Evolutionary conservation across 768 basidiomycete genomes (phyloP), one percentile per base, ranked within the genome.

Genomic region (Boletales sp.): DNA sequence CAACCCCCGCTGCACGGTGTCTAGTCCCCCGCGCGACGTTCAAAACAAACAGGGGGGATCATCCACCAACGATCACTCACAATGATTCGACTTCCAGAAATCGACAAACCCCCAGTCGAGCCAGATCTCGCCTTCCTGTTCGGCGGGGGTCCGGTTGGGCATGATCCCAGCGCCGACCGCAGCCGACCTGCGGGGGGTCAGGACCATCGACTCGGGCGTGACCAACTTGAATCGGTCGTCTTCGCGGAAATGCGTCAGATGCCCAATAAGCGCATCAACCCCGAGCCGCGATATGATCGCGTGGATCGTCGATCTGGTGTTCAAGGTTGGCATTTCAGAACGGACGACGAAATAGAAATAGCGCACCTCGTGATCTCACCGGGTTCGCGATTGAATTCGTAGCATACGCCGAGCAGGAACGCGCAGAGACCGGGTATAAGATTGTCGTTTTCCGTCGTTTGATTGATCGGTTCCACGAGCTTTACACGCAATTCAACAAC

Each of bases 51-150:
- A 28, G 25, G 21, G 25, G 25, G 7, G 6, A 28, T 28, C 25
- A 28, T 28, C 25, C 25, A 34, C 15, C 34, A 34, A 34, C 34
- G 31, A 51, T 41, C 46, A 68, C 89, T 64, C 59, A 95, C 95
- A 91, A 63, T 94, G 96, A 63, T 95, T 94, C 41, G 91, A 94
- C 72, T 98, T 98, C 88, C 92, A 94, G 67, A 97, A 99, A 68
- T 99, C 96, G 7, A 96, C 83, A 69, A 98, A 98, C 0, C 86
- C 81, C 92, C 94, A 98, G 67, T 98, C 94, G 63, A 98, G 90
- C 96, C 96, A 98, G 35, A 96, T 77, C 69, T 94, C 92, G 25
- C 83, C 89, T 60, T 90, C 87, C 54, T 82, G 82, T 45, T 74
- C 71, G 17, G 53, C 53, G 28, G 71, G 59, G 15, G 2, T 51